Conservation (phyloP, 768 basidiomycete genomes). For the Mrakia gelida region DNA sequence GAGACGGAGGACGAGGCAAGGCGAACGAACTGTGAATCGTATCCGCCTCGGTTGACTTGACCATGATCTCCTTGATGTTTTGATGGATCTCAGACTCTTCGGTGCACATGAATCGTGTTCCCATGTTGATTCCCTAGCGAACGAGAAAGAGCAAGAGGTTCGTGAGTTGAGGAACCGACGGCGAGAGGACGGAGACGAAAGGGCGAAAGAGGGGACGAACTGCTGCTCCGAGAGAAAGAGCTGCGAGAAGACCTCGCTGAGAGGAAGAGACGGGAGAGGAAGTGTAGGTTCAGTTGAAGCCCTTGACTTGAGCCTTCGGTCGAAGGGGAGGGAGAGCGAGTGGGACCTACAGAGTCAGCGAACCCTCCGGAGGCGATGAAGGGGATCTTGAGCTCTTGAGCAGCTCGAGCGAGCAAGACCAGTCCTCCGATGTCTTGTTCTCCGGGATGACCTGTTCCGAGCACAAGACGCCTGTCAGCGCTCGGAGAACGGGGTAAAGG, state of each 20-base stretch:
- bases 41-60: conserved; percentile 73
- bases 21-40: conserved; percentile 41
- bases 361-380: conserved; percentile 89
- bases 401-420: conserved; percentile 83
- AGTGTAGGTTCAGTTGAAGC: not conserved
- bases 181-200: conserved; percentile 2
- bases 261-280: not conserved
- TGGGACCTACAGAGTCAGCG: conserved; percentile 56
- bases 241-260: conserved; percentile 68
- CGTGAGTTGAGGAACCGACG: not conserved
- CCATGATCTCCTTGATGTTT: conserved; percentile 84
- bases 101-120: conserved; percentile 71
- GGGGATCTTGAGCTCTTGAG: conserved; percentile 73
- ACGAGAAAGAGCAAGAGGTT: not conserved
- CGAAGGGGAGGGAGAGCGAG: not conserved
- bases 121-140: conserved; percentile 77
- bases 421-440: conserved; percentile 88
- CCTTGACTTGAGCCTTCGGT: no score
- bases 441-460: conserved; percentile 47
- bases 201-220: conserved; percentile 48
- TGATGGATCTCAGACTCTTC: conserved; percentile 83
- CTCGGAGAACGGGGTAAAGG: not conserved
- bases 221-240: conserved; percentile 72
- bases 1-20: not conserved
- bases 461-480: not conserved